phyloP scores from a whole-genome alignment of 192 early-diverging fungal genomes.

The Dispira simplex region DNA sequence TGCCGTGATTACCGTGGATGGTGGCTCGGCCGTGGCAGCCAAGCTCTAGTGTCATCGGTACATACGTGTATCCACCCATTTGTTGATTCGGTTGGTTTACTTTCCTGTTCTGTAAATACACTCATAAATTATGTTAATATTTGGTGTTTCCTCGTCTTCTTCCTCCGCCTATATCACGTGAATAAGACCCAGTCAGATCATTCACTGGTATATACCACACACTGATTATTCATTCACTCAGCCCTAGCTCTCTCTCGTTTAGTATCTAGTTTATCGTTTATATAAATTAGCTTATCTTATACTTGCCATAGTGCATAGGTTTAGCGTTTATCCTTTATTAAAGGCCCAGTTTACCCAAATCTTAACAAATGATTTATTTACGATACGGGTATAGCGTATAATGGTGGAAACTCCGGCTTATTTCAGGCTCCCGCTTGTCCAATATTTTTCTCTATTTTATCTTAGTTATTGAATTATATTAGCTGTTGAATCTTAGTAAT shows the following conservation, averaged over 20 bases:
- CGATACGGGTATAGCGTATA: neutral
- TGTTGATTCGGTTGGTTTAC: neutral
- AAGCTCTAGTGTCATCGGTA: slow-evolving; percentile 18
- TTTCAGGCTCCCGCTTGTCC: neutral
- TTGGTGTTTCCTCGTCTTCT: no score
- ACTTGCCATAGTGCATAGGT: no score
- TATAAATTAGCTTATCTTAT: no score
- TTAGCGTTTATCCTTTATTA: no score
- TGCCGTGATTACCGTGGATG: slow-evolving; percentile 69
- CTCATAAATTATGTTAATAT: neutral
- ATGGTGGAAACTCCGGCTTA: neutral
- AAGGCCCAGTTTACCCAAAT: no score
- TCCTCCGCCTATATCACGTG: no score
- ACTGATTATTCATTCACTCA: no score
- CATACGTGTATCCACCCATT: neutral
- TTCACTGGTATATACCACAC: no score
- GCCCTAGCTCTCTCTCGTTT: no score
- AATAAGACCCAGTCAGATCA: no score
- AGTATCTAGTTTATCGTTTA: no score
- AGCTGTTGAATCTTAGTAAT: no score
- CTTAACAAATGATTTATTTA: neutral
- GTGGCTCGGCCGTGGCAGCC: slow-evolving; percentile 37
- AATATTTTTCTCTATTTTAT: neutral
- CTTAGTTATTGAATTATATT: neutral
- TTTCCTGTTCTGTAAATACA: neutral